phyloP scores from a whole-genome alignment of 768 basidiomycete species.

The Agaricus sinodeliciosus region DNA sequence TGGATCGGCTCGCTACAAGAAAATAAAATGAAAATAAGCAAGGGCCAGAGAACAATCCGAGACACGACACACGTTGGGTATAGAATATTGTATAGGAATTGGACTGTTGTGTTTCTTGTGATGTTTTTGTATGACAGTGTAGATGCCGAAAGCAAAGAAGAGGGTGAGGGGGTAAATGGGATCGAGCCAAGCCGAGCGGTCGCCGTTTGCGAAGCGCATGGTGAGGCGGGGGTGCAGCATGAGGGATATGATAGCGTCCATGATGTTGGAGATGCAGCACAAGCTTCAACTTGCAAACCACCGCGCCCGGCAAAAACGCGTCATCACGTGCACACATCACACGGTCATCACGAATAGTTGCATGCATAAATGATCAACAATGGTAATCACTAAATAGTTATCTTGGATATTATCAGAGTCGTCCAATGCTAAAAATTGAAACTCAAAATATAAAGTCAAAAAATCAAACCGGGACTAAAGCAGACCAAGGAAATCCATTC shows the following conservation, averaged over 20 bases:
- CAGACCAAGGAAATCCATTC: conserved; percentile 1
- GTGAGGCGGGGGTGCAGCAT: conserved; percentile 50
- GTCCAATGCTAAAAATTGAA: conserved; percentile 14
- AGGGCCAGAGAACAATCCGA: not conserved
- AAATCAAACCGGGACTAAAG: not conserved
- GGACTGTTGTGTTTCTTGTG: conserved; percentile 69
- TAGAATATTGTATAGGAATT: conserved; percentile 53
- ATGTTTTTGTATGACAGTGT: conserved; percentile 70
- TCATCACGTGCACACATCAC: not conserved
- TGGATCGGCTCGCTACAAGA: conserved; percentile 47
- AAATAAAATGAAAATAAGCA: not conserved
- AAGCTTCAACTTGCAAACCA: conserved; percentile 5
- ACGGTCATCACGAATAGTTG: not conserved
- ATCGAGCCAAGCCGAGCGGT: conserved; percentile 40
- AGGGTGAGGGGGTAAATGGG: conserved; percentile 59
- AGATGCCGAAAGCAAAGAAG: conserved; percentile 75
- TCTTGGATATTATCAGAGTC: conserved; percentile 8
- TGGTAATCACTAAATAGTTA: not conserved
- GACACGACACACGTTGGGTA: conserved; percentile 45
- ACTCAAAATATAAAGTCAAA: not conserved
- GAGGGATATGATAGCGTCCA: conserved; percentile 40
- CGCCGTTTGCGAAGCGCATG: conserved; percentile 39
- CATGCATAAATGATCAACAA: not conserved
- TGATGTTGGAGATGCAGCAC: conserved; percentile 16
- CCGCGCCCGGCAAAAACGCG: conserved; percentile 17